These are phyloP conservation scores for Nakazawaea laoshanensis DNA, from an alignment of 805 yeast species.

Conservation along the genomic window DNA sequence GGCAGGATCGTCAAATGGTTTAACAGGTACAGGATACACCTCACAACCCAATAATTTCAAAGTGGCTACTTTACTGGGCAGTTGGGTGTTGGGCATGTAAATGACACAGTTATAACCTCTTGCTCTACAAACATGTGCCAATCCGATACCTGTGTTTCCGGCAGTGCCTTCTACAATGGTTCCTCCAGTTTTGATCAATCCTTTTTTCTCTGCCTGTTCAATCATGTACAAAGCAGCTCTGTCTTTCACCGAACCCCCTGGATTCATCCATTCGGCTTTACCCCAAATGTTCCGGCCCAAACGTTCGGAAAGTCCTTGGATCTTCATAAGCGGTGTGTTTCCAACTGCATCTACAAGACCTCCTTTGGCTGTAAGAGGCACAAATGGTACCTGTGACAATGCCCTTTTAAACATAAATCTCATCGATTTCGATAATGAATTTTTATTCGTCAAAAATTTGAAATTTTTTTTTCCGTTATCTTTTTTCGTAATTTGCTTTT, in stretches of 20 bases:
- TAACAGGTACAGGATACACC: constrained; percentile 84
- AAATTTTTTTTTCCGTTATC: too few relatives aligned
- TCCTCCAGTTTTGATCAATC: constrained; percentile 64
- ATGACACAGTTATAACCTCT: constrained; percentile 80
- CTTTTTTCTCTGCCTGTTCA: constrained; percentile 68
- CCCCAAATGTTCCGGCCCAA: constrained; percentile 73
- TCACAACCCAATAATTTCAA: constrained; percentile 75
- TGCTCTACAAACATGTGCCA: constrained; percentile 73
- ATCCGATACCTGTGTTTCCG: constrained; percentile 92
- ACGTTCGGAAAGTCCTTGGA: constrained; percentile 46
- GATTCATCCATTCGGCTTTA: constrained; percentile 89
- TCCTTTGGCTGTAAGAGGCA: constrained; percentile 54
- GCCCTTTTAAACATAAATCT: not conserved
- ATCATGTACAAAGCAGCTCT: constrained; percentile 77
- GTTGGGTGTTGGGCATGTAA: constrained; percentile 88
- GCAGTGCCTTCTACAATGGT: constrained; percentile 92
- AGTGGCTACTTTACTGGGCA: constrained; percentile 70
- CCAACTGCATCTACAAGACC: constrained; percentile 86
- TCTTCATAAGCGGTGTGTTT: constrained; percentile 77
- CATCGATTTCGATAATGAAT: not conserved
- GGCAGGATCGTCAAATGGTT: constrained; percentile 70
- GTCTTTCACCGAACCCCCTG: constrained; percentile 90
- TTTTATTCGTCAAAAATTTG: too few relatives aligned
- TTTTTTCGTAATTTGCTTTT: too few relatives aligned
- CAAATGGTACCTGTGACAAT: constrained; percentile 40